Base-by-base conservation (phyloP, 176 grass and related monocot species). In the Panicum miliaceum region DNA sequence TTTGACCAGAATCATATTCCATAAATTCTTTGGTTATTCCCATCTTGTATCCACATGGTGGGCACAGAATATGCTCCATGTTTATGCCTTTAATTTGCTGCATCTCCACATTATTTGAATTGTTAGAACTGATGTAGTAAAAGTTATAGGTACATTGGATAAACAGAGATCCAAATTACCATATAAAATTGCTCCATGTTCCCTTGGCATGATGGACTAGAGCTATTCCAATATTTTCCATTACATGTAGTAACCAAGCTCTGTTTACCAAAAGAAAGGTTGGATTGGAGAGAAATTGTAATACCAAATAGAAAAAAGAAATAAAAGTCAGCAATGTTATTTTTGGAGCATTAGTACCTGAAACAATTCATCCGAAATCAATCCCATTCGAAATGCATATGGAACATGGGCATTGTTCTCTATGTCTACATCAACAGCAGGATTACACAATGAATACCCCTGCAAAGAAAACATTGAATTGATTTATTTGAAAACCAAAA, bases 371-470 rank as follows among this genome's bases (percentile, higher is more conserved):
- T 94, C 92, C 36, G 89, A 92, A 47, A 92, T 92, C 32, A 94
- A 53, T 35, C 92, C 89, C 81, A 94, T 82, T 63, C 51, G 58
- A 81, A 85, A 79, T 46, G 89, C 87, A 67, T 85, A 94, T 52
- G 89, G 86, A 29, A 94, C 87, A 50, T 53, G 47, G 8, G 84
- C 85, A 76, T 90, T 94, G 57, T 82, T 94, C 53, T 91, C 89
- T 36, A 76, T 78, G 25, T 86, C 69, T 4, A 91, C 58, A 54
- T 90, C 84, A 38, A 85, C 46, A 56, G 81, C 92, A 7, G 86
- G 75, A 80, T 94, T 94, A n/a, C 87, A 90, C 54, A 94, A 46
- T 26, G 89, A 94, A 79, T 94, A 94, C 0, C 92, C 92, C 89
- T 94, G 45, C 4, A 69, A n/a, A n/a, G n/a, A n/a, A 22, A 40